Evolutionary conservation across 805 yeast species (phyloP), one percentile per base, ranked within the genome.

Genomic region (Candida xiaguanensis): DNA sequence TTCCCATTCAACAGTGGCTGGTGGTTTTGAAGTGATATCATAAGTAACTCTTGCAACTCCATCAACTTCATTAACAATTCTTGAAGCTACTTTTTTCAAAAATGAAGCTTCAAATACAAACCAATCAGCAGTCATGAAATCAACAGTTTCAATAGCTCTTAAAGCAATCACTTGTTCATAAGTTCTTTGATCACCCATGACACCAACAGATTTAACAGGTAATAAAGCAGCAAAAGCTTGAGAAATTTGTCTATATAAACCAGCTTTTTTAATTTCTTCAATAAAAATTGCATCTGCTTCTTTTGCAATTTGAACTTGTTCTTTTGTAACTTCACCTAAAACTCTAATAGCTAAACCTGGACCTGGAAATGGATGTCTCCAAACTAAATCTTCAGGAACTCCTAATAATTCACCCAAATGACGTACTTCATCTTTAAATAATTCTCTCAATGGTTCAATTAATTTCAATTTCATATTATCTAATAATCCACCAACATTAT

Each of bases 311-410:
- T 80, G 91, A 42, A 93, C 93, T 72, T 93, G 99, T 50, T 74
- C 80, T 51, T 80, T 85, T 43, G 96, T 86, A 48, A 93, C 98
- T 72, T 91, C 98, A 53, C 99, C 99, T 35, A 93, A 74, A 41
- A 93, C 95, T 70, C 99, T 84, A 65, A 93, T 93, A 53, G 97
- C 99, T 61, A 93, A 85, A 74, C 99, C 99, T 63, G 99, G 99
- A 63, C 99, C 99, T 56, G 99, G 99, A 95, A 93, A 93, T 42
- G 99, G 99, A 64, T 93, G 99, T 77, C 99, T 87, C 98, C 98
- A 91, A 51, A 93, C 98, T 53, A 93, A 77, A 55, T 93, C 98
- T 59, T 87, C 93, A 25, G 97, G 95, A 55, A 93, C 91, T 36
- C 96, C 96, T 71, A 93, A 72, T 39, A 93, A 70, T 72, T 88